Conservation (phyloP, 2,329 filamentous ascomycete genomes). For the Dactylellina cionopaga region DNA sequence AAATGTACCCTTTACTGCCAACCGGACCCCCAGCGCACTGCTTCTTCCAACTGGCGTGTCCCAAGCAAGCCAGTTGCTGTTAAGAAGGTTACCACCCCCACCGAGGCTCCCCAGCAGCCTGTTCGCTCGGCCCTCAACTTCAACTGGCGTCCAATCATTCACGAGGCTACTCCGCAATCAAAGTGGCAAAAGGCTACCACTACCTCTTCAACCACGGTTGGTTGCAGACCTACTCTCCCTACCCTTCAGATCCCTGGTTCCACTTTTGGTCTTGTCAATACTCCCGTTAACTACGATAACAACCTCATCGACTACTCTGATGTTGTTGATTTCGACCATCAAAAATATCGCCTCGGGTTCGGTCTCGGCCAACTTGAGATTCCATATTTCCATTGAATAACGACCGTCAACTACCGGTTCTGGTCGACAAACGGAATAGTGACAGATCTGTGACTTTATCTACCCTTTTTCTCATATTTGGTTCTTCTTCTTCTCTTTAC, state of each 20-base stretch:
- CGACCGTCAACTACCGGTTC: neutral
- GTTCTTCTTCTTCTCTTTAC: no score
- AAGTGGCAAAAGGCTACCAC: conserved; percentile 5
- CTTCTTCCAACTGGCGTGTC: conserved; percentile 41
- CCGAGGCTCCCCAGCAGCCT: conserved; percentile 1
- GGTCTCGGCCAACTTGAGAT: neutral
- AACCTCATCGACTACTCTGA: conserved; percentile 3
- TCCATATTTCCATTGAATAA: neutral
- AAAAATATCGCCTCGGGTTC: conserved; percentile 21
- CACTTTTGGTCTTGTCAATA: neutral
- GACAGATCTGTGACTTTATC: no score
- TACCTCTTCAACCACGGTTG: neutral
- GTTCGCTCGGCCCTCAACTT: conserved; percentile 37
- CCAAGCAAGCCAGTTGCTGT: conserved; percentile 4
- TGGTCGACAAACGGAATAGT: neutral
- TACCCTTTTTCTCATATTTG: no score
- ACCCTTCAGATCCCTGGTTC: conserved; percentile 14
- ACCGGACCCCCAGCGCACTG: conserved; percentile 36
- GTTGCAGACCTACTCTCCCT: conserved; percentile 1
- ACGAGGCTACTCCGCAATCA: neutral
- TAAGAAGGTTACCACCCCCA: neutral
- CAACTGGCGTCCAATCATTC: conserved; percentile 49
- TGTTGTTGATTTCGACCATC: neutral
- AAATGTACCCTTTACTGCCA: conserved; percentile 21
- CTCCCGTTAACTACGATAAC: conserved; percentile 14